Percentiles rank a stretch among this genome's conserved stretches.
These are phyloP conservation scores for Nicotiana obtusifolia DNA, from an alignment of 257 asterid genomes.

Conservation along the genomic window DNA sequence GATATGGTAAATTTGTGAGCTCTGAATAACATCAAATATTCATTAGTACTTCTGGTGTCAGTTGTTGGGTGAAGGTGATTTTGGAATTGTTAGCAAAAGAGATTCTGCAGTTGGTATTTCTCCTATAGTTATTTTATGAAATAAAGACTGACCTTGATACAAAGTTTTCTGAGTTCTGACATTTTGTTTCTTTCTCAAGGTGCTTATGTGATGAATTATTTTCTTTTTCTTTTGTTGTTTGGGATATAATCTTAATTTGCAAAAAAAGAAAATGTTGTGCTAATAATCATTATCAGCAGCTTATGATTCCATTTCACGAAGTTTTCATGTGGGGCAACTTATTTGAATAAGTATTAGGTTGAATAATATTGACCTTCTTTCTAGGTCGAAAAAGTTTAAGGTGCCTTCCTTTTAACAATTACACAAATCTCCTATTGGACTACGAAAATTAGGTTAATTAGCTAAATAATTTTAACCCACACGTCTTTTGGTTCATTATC, in stretches of 20 bases:
- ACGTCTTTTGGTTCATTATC: too few relatives aligned
- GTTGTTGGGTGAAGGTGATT: neutral
- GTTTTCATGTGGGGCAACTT: too few relatives aligned
- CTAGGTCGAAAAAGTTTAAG: too few relatives aligned
- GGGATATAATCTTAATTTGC: neutral
- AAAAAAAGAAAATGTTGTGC: neutral
- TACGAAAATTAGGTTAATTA: too few relatives aligned
- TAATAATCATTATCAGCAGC: neutral
- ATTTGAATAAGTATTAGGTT: too few relatives aligned
- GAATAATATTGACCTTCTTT: too few relatives aligned
- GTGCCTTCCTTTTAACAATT: too few relatives aligned
- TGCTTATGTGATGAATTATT: neutral
- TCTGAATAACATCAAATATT: neutral
- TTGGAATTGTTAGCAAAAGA: neutral
- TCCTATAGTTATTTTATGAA: neutral
- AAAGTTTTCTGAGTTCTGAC: neutral
- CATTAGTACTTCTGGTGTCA: neutral
- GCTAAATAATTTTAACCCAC: too few relatives aligned
- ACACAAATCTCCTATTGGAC: too few relatives aligned
- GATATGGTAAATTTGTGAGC: neutral
- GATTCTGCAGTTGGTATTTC: neutral
- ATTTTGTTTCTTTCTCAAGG: neutral
- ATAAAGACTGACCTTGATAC: neutral
- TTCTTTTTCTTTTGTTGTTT: neutral
- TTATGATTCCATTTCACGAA: neutral